Evolutionary conservation across 495 filamentous ascomycete genomes (phyloP).

Genomic region (Aspergillus carlsbadensis): DNA sequence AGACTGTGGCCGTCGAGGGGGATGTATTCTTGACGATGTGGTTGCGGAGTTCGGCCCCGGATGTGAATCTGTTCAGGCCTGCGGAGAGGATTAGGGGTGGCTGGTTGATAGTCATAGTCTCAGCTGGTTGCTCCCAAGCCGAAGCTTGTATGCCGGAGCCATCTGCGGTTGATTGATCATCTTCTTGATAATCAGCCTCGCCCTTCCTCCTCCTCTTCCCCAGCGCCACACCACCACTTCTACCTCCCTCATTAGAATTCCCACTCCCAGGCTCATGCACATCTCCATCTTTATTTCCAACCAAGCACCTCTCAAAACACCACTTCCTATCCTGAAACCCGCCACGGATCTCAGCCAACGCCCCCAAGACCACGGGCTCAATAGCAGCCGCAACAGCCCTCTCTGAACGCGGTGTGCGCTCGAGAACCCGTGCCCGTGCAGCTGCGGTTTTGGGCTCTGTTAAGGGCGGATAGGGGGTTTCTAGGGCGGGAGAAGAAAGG

Average conservation of each 20-base stretch:
- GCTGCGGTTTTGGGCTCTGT: slow-evolving; percentile 43
- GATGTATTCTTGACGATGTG: slow-evolving; percentile 38
- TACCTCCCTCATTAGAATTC: neutral
- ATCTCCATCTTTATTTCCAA: neutral
- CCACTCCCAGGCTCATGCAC: neutral
- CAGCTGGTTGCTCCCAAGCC: neutral
- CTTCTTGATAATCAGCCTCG: neutral
- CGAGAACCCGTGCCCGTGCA: slow-evolving; percentile 38
- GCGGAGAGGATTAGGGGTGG: slow-evolving; percentile 39
- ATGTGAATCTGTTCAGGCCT: slow-evolving; percentile 29
- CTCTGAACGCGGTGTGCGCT: slow-evolving; percentile 28
- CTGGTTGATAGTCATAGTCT: slow-evolving; percentile 1
- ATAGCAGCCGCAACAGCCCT: slow-evolving; percentile 27
- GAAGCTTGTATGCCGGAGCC: neutral
- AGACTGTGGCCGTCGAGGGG: slow-evolving; percentile 23
- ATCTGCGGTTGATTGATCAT: neutral
- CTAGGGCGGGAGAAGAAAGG: slow-evolving; percentile 31
- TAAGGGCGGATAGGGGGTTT: slow-evolving; percentile 33
- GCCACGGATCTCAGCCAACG: slow-evolving; percentile 29
- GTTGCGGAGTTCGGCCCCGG: slow-evolving; percentile 29
- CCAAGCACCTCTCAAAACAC: slow-evolving; percentile 38
- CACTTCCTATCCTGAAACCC: slow-evolving; percentile 25
- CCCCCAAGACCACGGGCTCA: slow-evolving; percentile 25
- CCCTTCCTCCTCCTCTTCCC: slow-evolving; percentile 19
- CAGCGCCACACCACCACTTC: slow-evolving; percentile 1